These are phyloP conservation scores for Megacollybia platyphylla DNA, from an alignment of 1,284 basidiomycete genomes.

Conservation along the genomic window DNA sequence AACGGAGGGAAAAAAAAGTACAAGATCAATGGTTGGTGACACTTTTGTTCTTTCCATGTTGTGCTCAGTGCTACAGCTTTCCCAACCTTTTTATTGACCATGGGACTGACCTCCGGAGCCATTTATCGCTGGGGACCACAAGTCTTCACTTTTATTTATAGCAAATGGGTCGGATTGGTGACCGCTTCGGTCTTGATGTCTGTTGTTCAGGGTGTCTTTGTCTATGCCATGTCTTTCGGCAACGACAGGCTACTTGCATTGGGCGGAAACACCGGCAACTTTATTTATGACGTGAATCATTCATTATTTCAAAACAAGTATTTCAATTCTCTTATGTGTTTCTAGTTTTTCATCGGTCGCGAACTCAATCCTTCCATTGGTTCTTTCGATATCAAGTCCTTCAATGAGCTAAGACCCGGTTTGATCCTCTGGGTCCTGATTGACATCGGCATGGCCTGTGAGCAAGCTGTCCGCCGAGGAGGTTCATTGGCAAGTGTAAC, in stretches of 20 bases:
- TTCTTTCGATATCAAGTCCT: constrained; percentile 90
- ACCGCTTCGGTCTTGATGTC: constrained; percentile 81
- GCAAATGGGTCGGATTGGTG: constrained; percentile 85
- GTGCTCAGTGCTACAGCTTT: constrained; percentile 44
- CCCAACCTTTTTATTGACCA: constrained; percentile 70
- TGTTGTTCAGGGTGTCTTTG: constrained; percentile 58
- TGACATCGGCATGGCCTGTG: constrained; percentile 86
- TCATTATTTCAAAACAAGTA: constrained; percentile 3
- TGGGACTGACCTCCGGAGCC: constrained; percentile 58
- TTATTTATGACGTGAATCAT: constrained; percentile 78
- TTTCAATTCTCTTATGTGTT: not conserved
- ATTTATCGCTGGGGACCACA: constrained; percentile 68
- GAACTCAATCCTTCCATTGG: constrained; percentile 88
- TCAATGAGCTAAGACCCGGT: constrained; percentile 93
- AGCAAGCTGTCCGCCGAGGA: constrained; percentile 73
- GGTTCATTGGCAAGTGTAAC: constrained; percentile 62
- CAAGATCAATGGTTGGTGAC: constrained; percentile 82
- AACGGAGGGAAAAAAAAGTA: constrained; percentile 74
- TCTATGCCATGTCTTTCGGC: constrained; percentile 68
- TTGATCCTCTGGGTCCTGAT: constrained; percentile 91
- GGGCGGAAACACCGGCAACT: constrained; percentile 85
- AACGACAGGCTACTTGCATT: constrained; percentile 67
- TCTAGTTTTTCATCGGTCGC: constrained; percentile 94
- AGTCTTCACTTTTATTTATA: constrained; percentile 82
- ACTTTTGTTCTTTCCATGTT: not conserved